Evolutionary conservation across 1,284 basidiomycete genomes (phyloP).

Genomic region (Tylopilus sp.): DNA sequence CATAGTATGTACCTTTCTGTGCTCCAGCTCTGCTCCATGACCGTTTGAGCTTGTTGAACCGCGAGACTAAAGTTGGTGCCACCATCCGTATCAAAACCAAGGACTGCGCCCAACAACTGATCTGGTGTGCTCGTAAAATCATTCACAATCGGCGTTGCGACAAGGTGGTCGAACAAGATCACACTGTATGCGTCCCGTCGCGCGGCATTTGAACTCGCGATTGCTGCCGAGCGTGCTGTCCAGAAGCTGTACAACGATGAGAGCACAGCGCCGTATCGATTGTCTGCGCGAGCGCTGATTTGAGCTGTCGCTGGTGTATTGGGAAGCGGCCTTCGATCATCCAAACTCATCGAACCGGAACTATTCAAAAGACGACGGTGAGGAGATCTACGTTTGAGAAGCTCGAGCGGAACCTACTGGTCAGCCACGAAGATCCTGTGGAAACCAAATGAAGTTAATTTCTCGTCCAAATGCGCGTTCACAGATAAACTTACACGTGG

Average conservation of each 20-base stretch:
- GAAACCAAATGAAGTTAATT: slow-evolving; percentile 2
- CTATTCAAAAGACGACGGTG: slow-evolving; percentile 26
- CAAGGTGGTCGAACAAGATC: slow-evolving; percentile 43
- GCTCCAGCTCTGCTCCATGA: slow-evolving; percentile 49
- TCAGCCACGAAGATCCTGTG: slow-evolving; percentile 30
- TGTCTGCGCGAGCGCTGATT: slow-evolving; percentile 40
- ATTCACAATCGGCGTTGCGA: slow-evolving; percentile 36
- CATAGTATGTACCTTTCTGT: slow-evolving; percentile 41
- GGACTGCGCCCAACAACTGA: slow-evolving; percentile 39
- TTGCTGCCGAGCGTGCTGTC: slow-evolving; percentile 30
- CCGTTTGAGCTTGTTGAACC: slow-evolving; percentile 33
- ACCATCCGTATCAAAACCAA: slow-evolving; percentile 33
- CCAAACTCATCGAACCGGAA: slow-evolving; percentile 47
- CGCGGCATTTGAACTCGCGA: slow-evolving; percentile 27
- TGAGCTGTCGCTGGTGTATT: slow-evolving; percentile 41
- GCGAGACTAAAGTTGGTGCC: slow-evolving; percentile 51
- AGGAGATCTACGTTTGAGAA: not conserved
- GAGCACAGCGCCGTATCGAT: slow-evolving; percentile 55
- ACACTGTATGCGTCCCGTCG: slow-evolving; percentile 57
- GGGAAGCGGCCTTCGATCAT: slow-evolving; percentile 43
- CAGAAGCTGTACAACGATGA: too few species aligned
- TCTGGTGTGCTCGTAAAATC: slow-evolving; percentile 52
- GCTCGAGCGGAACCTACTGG: slow-evolving; percentile 8
- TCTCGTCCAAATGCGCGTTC: not conserved
- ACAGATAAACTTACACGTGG: slow-evolving; percentile 21